Evolutionary conservation across 1,284 basidiomycete genomes (phyloP).

Genomic region (Phenoliferia sp.): DNA sequence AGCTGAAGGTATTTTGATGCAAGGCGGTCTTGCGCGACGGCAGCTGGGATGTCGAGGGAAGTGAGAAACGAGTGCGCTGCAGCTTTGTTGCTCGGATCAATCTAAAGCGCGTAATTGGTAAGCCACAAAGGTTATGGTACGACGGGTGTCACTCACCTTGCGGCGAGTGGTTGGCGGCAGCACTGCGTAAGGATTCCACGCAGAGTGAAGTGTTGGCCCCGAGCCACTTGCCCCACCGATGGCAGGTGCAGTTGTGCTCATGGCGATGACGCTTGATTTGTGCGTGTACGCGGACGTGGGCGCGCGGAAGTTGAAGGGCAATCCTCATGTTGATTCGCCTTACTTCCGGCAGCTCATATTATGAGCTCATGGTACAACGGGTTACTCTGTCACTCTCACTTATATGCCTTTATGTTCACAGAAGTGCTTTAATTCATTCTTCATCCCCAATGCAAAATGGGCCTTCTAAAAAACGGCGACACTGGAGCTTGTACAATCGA

Average conservation of each 20-base stretch:
- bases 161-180: slow-evolving; percentile 15
- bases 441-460: too few relatives aligned
- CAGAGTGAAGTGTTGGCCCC: neutral
- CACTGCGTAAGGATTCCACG: slow-evolving; percentile 26
- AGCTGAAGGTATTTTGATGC: slow-evolving; percentile 27
- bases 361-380: too few relatives aligned
- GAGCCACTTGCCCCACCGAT: neutral
- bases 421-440: too few relatives aligned
- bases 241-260: neutral
- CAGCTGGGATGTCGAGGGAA: slow-evolving; percentile 14
- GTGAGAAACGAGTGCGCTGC: slow-evolving; percentile 6
- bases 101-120: neutral
- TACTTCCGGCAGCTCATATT: too few relatives aligned
- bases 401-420: too few relatives aligned
- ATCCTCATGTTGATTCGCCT: too few relatives aligned
- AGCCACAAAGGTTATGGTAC: neutral
- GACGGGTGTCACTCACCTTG: slow-evolving; percentile 7
- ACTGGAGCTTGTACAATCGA: neutral
- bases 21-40: slow-evolving; percentile 23
- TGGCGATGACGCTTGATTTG: too few relatives aligned
- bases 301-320: too few relatives aligned
- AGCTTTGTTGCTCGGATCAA: slow-evolving; percentile 10
- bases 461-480: neutral
- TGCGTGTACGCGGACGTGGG: too few relatives aligned
- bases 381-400: too few relatives aligned